Percentiles rank a stretch among this genome's conserved stretches.
These are phyloP conservation scores for Thamnidium elegans DNA, from an alignment of 192 early-diverging fungal species.

Conservation along the genomic window DNA sequence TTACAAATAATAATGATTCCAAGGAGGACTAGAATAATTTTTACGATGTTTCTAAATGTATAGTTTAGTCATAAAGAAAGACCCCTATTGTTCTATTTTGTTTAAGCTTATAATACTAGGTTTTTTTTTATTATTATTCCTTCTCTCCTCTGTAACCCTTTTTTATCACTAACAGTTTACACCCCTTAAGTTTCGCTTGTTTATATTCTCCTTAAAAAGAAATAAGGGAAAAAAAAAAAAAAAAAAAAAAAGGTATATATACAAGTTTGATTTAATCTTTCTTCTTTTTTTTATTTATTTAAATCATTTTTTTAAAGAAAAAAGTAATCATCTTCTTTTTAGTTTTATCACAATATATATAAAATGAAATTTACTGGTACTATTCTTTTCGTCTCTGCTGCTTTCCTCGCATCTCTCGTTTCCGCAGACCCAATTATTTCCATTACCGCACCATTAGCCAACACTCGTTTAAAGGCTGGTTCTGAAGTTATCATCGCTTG, in stretches of 20 bases:
- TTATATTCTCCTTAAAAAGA: constrained; percentile 10
- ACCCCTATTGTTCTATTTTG: too few species aligned
- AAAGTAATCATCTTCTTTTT: not conserved
- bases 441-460: constrained; percentile 21
- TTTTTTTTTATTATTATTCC: too few species aligned
- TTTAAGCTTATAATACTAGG: too few species aligned
- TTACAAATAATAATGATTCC: too few species aligned
- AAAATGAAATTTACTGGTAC: constrained; percentile 29
- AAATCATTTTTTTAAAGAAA: too few species aligned
- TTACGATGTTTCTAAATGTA: too few species aligned
- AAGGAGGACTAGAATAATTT: too few species aligned
- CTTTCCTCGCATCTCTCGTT: constrained; percentile 17
- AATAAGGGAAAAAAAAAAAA: not conserved
- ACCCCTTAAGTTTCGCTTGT: too few species aligned
- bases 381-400: constrained; percentile 24
- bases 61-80: too few species aligned
- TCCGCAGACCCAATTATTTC: constrained; percentile 22
- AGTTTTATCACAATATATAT: not conserved
- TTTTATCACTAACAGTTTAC: too few species aligned
- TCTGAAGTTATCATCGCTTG: constrained; percentile 24
- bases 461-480: constrained; percentile 20
- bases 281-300: not conserved
- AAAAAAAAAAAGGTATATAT: not conserved
- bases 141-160: too few species aligned
- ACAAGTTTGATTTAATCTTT: not conserved